Evolutionary conservation across 2,329 filamentous ascomycete species (phyloP).

Genomic region (Botrytis medusae): DNA sequence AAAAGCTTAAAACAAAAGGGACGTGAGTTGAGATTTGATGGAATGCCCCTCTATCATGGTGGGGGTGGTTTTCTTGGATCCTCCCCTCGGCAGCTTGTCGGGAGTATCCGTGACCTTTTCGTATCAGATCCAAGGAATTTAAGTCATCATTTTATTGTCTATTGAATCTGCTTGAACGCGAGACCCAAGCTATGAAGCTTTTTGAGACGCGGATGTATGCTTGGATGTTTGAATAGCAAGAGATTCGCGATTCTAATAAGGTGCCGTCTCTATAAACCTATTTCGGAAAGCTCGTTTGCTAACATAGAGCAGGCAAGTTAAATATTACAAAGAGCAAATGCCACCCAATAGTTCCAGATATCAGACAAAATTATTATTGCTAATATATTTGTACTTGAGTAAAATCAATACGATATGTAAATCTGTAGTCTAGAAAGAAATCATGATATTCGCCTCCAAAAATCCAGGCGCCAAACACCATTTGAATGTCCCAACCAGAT

Average conservation of each 20-base stretch:
- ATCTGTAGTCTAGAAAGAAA: not conserved
- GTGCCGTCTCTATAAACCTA: not conserved
- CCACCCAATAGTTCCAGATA: not conserved
- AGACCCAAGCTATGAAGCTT: not conserved
- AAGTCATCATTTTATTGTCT: not conserved
- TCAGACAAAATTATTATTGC: not conserved
- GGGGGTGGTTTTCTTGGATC: conserved; percentile 26
- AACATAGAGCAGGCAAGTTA: not conserved
- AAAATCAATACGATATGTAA: not conserved
- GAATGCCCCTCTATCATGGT: conserved; percentile 33
- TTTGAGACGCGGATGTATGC: not conserved
- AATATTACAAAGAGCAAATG: not conserved
- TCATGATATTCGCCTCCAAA: not conserved
- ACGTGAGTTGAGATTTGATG: conserved; percentile 25
- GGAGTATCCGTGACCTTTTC: conserved; percentile 7
- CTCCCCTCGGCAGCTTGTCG: conserved; percentile 18
- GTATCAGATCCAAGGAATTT: conserved; percentile 11
- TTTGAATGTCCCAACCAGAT: conserved; percentile 11
- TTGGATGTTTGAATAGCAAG: not conserved
- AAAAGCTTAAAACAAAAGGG: conserved; percentile 29
- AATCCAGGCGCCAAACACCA: conserved; percentile 8
- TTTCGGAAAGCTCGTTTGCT: not conserved
- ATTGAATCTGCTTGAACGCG: not conserved
- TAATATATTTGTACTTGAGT: not conserved
- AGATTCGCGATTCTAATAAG: not conserved